phyloP scores from a whole-genome alignment of 495 filamentous ascomycete species.

The Penicillium nucicola region DNA sequence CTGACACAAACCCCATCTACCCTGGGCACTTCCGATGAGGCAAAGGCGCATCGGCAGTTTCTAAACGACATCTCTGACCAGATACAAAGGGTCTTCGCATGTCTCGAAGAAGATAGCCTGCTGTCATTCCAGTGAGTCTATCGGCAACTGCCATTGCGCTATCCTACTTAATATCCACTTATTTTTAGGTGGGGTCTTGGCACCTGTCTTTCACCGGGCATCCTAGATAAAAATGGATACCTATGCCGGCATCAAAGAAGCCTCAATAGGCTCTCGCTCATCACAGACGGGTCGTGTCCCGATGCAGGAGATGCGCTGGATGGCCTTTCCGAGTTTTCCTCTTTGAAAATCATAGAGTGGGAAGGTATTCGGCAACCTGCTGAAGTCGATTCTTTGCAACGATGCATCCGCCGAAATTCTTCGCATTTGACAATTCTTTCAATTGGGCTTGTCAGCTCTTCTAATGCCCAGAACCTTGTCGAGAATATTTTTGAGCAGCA shows the following conservation, averaged over 20 bases:
- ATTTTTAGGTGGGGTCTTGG: slow-evolving; percentile 12
- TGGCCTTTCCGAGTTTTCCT: background rate
- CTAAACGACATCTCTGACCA: slow-evolving; percentile 5
- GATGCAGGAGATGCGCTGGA: background rate
- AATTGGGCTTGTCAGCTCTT: background rate
- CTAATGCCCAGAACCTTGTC: background rate
- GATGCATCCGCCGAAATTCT: slow-evolving; percentile 6
- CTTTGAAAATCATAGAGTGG: slow-evolving; percentile 7
- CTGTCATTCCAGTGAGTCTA: slow-evolving; percentile 5
- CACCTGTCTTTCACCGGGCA: slow-evolving; percentile 9
- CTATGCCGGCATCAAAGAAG: slow-evolving; percentile 1
- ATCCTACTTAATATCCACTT: background rate
- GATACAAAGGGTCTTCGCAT: background rate
- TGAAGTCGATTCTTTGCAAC: slow-evolving; percentile 4
- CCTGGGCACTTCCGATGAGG: slow-evolving; percentile 7
- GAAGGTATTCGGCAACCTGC: slow-evolving; percentile 11
- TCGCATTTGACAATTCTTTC: background rate
- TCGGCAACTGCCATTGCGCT: no score
- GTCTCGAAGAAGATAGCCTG: slow-evolving; percentile 1
- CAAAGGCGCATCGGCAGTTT: slow-evolving; percentile 10
- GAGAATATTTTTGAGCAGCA: background rate
- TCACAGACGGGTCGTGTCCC: slow-evolving; percentile 12
- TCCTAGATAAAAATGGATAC: slow-evolving; percentile 7
- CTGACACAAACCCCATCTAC: background rate
- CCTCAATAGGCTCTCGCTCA: slow-evolving; percentile 2